Evolutionary conservation across 2,329 filamentous ascomycete species (phyloP), one percentile per base, ranked within the genome.

Genomic region (Stemphylium lycopersici): DNA sequence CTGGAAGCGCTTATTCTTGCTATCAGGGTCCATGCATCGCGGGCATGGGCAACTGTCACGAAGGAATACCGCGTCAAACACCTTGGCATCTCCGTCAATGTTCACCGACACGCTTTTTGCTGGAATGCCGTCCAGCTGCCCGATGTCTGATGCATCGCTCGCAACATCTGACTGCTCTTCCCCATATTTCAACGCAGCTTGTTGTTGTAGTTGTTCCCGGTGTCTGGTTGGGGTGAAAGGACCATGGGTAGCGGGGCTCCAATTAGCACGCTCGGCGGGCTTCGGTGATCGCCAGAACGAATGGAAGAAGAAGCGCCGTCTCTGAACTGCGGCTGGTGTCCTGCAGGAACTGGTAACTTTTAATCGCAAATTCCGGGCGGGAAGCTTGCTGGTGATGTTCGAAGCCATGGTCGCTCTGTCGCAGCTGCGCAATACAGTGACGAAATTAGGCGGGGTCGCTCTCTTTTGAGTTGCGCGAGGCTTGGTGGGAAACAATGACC

Each of bases 1-100:
- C 49, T 83, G 82, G 72, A 90, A 90, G 33, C 79, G 77, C 74
- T 88, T 88, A 68, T 89, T 86, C 37, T 79, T 81, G 13, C 84
- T 86, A 37, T 83, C 81, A 3, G 81, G 77, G 67, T 88, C 82
- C 29, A 86, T 77, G 66, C 86, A 88, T 39, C 58, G 65, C n/a
- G 76, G 61, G 67, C 86, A 88, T 16, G 75, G 67, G 73, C 86
- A 89, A 52, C 81, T 74, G 68, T 89, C 86, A 33, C 86, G 81
- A 16, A 88, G 71, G 47, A 74, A 74, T 7, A 66, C 68, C 16
- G 68, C 65, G 52, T 75, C 72, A 40, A 75, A 74, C 12, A 64
- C 46, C 31, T 63, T 66, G 24, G 56, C 38, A 26, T 65, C 62
- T 16, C 70, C 71, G 50, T 74, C 69, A 29, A 75, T 73, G 52